phyloP scores from a whole-genome alignment of 2,329 filamentous ascomycete species.

The Sporothrix protearum region DNA sequence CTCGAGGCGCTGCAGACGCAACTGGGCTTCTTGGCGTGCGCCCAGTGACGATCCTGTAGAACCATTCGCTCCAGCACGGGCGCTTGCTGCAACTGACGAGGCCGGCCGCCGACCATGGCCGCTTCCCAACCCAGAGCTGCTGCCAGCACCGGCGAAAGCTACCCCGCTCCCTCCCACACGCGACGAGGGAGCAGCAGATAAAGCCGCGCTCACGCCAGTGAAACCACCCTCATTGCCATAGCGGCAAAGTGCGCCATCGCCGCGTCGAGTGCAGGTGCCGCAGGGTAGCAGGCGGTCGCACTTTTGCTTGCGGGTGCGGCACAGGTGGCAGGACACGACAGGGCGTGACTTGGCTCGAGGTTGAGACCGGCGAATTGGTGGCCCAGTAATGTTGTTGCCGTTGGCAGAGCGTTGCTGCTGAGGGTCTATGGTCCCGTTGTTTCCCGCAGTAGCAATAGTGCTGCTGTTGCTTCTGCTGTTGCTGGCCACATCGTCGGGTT shows the following conservation, averaged over 20 bases:
- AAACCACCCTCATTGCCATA: slow-evolving; percentile 31
- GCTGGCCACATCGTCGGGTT: not conserved
- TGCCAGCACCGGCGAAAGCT: not conserved
- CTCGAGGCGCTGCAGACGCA: slow-evolving; percentile 41
- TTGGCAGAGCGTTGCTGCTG: not conserved
- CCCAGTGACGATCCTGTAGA: not conserved
- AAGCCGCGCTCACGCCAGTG: not conserved
- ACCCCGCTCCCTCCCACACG: not conserved
- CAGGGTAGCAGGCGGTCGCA: slow-evolving; percentile 44
- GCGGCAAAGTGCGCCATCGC: slow-evolving; percentile 36
- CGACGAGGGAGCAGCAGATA: not conserved
- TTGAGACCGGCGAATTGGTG: slow-evolving; percentile 12
- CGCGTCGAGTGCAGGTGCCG: slow-evolving; percentile 40
- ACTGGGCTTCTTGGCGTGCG: slow-evolving; percentile 39
- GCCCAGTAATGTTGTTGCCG: not conserved
- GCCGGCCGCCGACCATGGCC: slow-evolving; percentile 28
- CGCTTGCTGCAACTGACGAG: slow-evolving; percentile 9
- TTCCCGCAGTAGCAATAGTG: not conserved
- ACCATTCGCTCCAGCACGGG: not conserved
- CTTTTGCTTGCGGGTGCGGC: slow-evolving; percentile 43
- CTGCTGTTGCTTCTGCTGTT: not conserved
- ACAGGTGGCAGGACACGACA: slow-evolving; percentile 42
- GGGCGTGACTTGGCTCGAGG: slow-evolving; percentile 31
- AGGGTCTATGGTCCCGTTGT: not conserved
- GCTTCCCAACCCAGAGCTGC: slow-evolving; percentile 29